Conservation (phyloP, 352 stramenopile species). For the Aphanomyces cochlioides region DNA sequence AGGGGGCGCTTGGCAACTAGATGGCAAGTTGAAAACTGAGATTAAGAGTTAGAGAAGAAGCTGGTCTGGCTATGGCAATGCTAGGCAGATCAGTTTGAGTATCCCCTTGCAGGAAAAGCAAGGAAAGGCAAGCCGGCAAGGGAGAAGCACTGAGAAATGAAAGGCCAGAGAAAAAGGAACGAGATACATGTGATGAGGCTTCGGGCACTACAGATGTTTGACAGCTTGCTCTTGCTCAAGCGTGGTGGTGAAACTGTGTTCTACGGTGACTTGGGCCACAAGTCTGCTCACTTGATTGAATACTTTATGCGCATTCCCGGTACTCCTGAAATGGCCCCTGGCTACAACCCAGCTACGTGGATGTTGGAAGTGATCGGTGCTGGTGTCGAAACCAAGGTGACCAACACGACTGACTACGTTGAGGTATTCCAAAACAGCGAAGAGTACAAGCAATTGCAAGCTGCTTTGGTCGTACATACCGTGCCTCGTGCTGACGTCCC, state of each 20-base stretch:
- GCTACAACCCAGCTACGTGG: conserved; percentile 72
- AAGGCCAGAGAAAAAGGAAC: too few species aligned
- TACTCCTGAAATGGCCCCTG: conserved; percentile 44
- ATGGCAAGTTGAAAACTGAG: too few species aligned
- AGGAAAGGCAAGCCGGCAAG: too few species aligned
- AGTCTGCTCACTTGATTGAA: conserved; percentile 46
- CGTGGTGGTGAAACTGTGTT: conserved; percentile 49
- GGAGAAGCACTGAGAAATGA: too few species aligned
- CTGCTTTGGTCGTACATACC: conserved; percentile 41
- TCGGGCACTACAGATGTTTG: conserved; percentile 45
- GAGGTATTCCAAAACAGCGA: conserved; percentile 42
- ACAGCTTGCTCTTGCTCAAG: conserved; percentile 76
- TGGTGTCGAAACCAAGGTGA: conserved; percentile 38
- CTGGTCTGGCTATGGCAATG: too few species aligned
- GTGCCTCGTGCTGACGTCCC: conserved; percentile 37
- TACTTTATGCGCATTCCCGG: conserved; percentile 48
- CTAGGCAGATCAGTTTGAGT: too few species aligned
- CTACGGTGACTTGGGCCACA: conserved; percentile 49
- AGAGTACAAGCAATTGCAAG: conserved; percentile 39
- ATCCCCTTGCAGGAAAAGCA: too few species aligned
- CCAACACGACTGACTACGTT: conserved; percentile 40
- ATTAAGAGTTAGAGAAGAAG: too few species aligned
- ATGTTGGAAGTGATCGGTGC: conserved; percentile 54
- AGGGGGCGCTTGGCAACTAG: too few species aligned
- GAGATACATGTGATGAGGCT: too few species aligned